Evolutionary conservation across 768 basidiomycete genomes (phyloP).

Genomic region (Termitomyces eurrhizus): DNA sequence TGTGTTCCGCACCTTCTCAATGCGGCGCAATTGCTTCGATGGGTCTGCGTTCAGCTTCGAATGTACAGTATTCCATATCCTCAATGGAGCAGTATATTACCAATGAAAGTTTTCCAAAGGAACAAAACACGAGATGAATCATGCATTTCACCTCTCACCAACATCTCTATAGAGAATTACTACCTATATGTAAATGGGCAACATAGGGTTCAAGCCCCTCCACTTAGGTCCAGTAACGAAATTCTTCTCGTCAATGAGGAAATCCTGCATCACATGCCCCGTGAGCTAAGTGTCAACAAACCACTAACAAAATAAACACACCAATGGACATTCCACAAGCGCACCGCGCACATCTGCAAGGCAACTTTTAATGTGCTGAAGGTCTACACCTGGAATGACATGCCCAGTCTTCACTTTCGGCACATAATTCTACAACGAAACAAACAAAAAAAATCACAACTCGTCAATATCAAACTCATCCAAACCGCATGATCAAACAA

Average conservation of each 20-base stretch:
- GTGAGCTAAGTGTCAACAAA: constrained; percentile 4
- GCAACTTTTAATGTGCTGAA: constrained; percentile 72
- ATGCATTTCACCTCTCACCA: too few species aligned
- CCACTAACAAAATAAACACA: constrained; percentile 29
- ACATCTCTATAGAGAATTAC: background rate
- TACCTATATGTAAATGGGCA: constrained; percentile 70
- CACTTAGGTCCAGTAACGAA: constrained; percentile 71
- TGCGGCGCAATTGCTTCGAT: too few species aligned
- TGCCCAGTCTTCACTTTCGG: constrained; percentile 81
- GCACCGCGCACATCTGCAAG: constrained; percentile 68
- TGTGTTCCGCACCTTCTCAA: too few species aligned
- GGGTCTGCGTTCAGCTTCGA: too few species aligned
- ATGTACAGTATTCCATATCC: too few species aligned
- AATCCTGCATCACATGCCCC: constrained; percentile 48
- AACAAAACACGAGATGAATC: too few species aligned
- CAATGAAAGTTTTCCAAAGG: too few species aligned
- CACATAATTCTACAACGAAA: constrained; percentile 53
- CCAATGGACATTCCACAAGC: constrained; percentile 72
- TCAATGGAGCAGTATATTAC: too few species aligned
- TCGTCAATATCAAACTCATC: background rate
- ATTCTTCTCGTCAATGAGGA: constrained; percentile 76
- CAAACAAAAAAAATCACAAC: background rate
- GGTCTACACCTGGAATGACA: constrained; percentile 62
- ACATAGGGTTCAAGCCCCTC: constrained; percentile 68
- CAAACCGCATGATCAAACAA: constrained; percentile 9